Conservation (phyloP, 2,329 filamentous ascomycete genomes). For the Coniochaeta sp. region DNA sequence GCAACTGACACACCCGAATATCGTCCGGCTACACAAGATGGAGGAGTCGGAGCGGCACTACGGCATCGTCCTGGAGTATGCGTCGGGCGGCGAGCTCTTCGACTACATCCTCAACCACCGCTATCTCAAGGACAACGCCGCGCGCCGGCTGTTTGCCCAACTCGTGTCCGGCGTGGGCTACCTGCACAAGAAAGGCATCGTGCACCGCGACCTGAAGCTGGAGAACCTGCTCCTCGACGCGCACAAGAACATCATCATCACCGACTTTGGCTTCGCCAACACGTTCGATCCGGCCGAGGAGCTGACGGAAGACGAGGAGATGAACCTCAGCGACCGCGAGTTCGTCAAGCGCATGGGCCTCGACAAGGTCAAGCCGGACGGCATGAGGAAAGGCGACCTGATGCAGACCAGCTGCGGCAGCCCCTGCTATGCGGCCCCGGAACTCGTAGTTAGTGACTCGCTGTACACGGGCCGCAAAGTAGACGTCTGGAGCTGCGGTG, state of each 20-base stretch:
- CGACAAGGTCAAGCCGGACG: slow-evolving; percentile 69
- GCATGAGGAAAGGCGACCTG: slow-evolving; percentile 78
- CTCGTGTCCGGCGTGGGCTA: slow-evolving; percentile 95
- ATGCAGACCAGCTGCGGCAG: slow-evolving; percentile 99
- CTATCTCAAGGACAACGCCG: slow-evolving; percentile 89
- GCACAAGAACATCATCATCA: slow-evolving; percentile 99
- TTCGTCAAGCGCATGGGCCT: slow-evolving; percentile 82
- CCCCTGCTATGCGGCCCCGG: slow-evolving; percentile 94
- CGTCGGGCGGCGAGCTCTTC: slow-evolving; percentile 93
- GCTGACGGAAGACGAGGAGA: slow-evolving; percentile 82
- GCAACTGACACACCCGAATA: slow-evolving; percentile 85
- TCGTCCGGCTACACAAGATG: slow-evolving; percentile 96
- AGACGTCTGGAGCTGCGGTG: slow-evolving; percentile 98
- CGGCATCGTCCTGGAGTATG: slow-evolving; percentile 96
- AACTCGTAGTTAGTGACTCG: slow-evolving; percentile 94
- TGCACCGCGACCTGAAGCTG: slow-evolving; percentile 92
- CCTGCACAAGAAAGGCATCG: slow-evolving; percentile 96
- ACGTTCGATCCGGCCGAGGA: slow-evolving; percentile 89
- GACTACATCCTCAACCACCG: slow-evolving; percentile 97
- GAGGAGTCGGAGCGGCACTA: slow-evolving; percentile 96
- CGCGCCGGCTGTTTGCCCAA: slow-evolving; percentile 87
- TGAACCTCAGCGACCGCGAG: slow-evolving; percentile 78
- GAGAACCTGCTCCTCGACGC: slow-evolving; percentile 93
- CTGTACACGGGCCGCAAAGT: slow-evolving; percentile 96
- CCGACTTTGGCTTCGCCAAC: slow-evolving; percentile 98